Base-by-base conservation (phyloP, 2,329 filamentous ascomycete genomes). In the Hymenotorrendiella dingleyae region DNA sequence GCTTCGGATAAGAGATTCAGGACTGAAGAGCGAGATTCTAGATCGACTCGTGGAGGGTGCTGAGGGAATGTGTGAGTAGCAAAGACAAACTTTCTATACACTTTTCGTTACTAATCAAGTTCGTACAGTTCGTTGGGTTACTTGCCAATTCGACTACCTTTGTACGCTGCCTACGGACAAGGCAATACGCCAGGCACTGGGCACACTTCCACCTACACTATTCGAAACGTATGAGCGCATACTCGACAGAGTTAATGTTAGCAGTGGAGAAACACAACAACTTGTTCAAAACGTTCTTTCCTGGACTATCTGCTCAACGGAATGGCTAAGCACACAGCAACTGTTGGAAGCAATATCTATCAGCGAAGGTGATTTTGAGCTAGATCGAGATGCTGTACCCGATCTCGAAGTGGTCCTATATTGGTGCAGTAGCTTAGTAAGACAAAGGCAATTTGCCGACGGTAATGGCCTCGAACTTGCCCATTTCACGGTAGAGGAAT, bases 81-180 rank as follows among this genome's bases (percentile, higher is more conserved):
- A n/a, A n/a, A n/a, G n/a, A n/a, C n/a, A n/a, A n/a, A n/a, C n/a
- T n/a, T n/a, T n/a, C n/a, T n/a, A n/a, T n/a, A n/a, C n/a, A n/a
- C n/a, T n/a, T n/a, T n/a, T n/a, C n/a, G n/a, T n/a, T n/a, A n/a
- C n/a, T n/a, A n/a, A n/a, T n/a, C n/a, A n/a, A n/a, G n/a, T n/a
- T n/a, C n/a, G n/a, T n/a, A n/a, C n/a, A 30, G 35, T 42, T 21
- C 30, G 32, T 20, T 42, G 40, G 40, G 40, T 42, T n/a, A 16
- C 23, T 19, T 48, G 45, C 17, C 45, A 48, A 36, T 14, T 48
- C 14, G 45, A 48, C 22, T 17, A 45, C 29, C 37, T 48, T 5
- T 45, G 35, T 16, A 22, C 39, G 14, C 27, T 48, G 3, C 34
- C 32, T 12, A 56, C 44, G n/a, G 53, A 57, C 35, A 36, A 39